Conservation (phyloP, 495 filamentous ascomycete species). For the Monascus purpureus region DNA sequence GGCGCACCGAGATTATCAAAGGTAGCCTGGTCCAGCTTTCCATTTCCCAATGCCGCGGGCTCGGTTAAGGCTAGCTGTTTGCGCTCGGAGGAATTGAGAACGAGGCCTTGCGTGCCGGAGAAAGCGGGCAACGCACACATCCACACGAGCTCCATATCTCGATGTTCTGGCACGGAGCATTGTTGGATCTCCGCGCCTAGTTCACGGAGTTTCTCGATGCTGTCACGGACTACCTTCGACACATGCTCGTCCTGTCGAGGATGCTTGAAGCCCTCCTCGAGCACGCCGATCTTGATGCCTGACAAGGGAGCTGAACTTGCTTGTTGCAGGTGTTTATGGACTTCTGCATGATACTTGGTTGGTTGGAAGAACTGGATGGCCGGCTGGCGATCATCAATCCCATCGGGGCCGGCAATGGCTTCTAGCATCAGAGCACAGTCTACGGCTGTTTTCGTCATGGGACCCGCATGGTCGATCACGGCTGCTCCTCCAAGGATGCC, state of each 20-base stretch:
- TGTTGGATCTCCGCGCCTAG: conserved; percentile 39
- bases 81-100: too few relatives aligned
- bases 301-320: conserved; percentile 19
- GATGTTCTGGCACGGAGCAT: too few relatives aligned
- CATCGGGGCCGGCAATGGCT: conserved; percentile 39
- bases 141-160: too few relatives aligned
- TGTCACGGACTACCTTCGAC: conserved; percentile 23
- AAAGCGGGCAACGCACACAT: too few relatives aligned
- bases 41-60: too few relatives aligned
- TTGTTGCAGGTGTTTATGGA: conserved; percentile 18
- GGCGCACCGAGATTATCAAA: too few relatives aligned
- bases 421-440: conserved; percentile 39
- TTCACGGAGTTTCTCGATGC: conserved; percentile 29
- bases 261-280: conserved; percentile 35
- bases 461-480: conserved; percentile 32
- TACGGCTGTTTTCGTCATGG: conserved; percentile 32
- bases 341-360: conserved; percentile 27
- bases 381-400: conserved; percentile 40
- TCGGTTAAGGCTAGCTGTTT: too few relatives aligned
- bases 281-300: conserved; percentile 38
- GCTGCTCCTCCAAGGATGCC: conserved; percentile 32
- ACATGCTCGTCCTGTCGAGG: conserved; percentile 28
- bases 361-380: too few relatives aligned
- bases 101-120: too few relatives aligned
- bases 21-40: too few relatives aligned